A percentile compares a stretch with the other conserved stretches of the same genome.
Conservation (phyloP, 1,139 yeast genomes). For the Candida sanyaensis region DNA sequence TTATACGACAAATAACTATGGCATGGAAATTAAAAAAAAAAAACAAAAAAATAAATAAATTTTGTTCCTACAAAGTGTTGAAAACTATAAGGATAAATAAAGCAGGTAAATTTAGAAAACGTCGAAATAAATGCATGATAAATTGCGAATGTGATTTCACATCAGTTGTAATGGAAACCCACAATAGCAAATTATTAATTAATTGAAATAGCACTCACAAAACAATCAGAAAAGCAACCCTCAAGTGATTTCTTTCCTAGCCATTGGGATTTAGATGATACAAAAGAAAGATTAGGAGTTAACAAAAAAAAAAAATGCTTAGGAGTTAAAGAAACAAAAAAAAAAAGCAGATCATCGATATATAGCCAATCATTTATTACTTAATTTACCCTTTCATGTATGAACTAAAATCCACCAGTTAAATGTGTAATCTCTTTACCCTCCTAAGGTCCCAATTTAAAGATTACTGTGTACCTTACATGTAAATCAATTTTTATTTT, state of each 20-base stretch:
- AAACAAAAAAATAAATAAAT: background rate
- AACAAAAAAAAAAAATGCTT: too few species aligned
- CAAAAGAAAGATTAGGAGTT: too few species aligned
- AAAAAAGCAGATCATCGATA: background rate
- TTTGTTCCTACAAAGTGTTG: background rate
- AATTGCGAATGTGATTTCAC: background rate
- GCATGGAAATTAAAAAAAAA: background rate
- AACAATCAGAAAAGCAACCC: too few species aligned
- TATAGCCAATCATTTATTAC: background rate
- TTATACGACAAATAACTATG: background rate
- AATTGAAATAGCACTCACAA: background rate
- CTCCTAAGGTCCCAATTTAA: background rate
- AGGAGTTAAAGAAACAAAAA: background rate
- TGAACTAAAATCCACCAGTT: background rate
- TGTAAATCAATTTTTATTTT: background rate
- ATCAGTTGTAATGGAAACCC: background rate
- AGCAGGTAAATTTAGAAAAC: too few species aligned
- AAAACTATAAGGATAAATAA: too few species aligned
- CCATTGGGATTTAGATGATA: too few species aligned
- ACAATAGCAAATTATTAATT: background rate
- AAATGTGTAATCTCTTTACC: background rate
- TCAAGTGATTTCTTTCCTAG: too few species aligned
- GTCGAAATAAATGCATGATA: too few species aligned
- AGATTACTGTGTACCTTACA: conserved; percentile 1
- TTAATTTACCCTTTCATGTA: background rate